These are phyloP conservation scores for Crotalaria pallida DNA, from an alignment of 306 rosid species.

Conservation along the genomic window DNA sequence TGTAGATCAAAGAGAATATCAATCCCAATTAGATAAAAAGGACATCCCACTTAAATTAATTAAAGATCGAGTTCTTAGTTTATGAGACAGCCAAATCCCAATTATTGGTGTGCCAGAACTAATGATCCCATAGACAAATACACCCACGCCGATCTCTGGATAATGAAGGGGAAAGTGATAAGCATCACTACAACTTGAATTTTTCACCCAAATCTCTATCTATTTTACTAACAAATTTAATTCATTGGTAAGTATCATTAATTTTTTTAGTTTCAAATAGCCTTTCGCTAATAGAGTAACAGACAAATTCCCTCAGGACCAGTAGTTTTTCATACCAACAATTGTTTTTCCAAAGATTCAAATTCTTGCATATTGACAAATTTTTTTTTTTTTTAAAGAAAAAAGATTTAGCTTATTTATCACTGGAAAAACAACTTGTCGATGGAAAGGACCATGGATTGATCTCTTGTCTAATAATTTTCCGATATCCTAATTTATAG, in stretches of 20 bases:
- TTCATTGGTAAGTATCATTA: no score
- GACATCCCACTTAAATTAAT: constrained; percentile 19
- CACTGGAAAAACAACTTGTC: no score
- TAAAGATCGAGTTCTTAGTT: neutral
- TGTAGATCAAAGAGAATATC: neutral
- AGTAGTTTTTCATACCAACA: no score
- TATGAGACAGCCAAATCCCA: constrained; percentile 20
- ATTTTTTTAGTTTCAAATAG: no score
- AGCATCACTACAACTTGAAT: neutral
- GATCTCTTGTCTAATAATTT: neutral
- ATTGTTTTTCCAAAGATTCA: no score
- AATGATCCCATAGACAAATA: constrained; percentile 10
- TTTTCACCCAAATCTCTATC: neutral
- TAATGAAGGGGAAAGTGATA: neutral
- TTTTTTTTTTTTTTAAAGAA: no score
- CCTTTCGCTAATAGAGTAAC: no score
- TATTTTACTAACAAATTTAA: neutral
- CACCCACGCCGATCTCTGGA: neutral
- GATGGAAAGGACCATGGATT: neutral
- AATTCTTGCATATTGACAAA: no score
- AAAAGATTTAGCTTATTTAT: no score
- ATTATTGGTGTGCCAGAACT: neutral
- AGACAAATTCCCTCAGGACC: no score
- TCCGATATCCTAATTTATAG: neutral
- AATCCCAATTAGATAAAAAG: neutral